These are phyloP conservation scores for Hura crepitans DNA, from an alignment of 441 rosid species.

Conservation along the genomic window DNA sequence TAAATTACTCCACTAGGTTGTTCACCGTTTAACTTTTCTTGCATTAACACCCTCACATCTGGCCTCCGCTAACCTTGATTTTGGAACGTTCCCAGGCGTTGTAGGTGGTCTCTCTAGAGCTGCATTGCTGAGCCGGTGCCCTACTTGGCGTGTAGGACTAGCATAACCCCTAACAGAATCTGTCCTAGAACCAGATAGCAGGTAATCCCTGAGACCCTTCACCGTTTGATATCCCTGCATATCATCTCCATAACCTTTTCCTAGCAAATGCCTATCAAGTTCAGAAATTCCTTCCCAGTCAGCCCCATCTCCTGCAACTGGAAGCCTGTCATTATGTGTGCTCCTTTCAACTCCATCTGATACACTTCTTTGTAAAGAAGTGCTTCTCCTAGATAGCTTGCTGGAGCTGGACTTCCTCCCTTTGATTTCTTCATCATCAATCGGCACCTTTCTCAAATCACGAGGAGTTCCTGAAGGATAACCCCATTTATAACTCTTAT, in stretches of 20 bases:
- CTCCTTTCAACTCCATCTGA: constrained; percentile 85
- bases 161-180: constrained; percentile 48
- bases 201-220: constrained; percentile 62
- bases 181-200: constrained; percentile 46
- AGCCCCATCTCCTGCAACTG: constrained; percentile 41
- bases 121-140: constrained; percentile 26
- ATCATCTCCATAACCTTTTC: constrained; percentile 54
- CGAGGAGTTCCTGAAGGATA: constrained; percentile 37
- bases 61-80: constrained; percentile 58
- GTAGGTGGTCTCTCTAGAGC: constrained; percentile 56
- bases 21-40: constrained; percentile 69
- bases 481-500: constrained; percentile 62
- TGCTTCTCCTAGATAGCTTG: constrained; percentile 46
- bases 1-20: constrained; percentile 1
- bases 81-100: constrained; percentile 44
- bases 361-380: constrained; percentile 67
- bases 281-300: constrained; percentile 59
- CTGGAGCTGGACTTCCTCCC: constrained; percentile 65
- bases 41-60: constrained; percentile 47
- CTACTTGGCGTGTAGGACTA: constrained; percentile 45
- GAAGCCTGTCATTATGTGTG: constrained; percentile 47
- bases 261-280: constrained; percentile 40
- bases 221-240: constrained; percentile 52
- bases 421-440: constrained; percentile 47
- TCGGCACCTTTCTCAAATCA: constrained; percentile 33